phyloP scores from a whole-genome alignment of 208 protist genomes.

The Crithidia acanthocephali region DNA sequence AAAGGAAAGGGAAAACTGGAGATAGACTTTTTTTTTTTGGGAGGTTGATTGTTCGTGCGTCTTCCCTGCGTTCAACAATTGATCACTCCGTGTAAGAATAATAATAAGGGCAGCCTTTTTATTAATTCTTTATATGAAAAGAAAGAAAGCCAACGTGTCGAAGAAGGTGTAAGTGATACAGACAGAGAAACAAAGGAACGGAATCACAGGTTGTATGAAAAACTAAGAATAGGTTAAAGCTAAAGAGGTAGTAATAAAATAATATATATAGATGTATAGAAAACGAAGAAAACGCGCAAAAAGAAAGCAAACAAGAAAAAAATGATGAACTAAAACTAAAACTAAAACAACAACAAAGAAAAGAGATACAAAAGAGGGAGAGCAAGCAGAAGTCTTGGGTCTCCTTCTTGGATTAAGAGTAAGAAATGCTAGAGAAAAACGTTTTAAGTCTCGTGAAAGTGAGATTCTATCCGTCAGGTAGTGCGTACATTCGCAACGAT shows the following conservation, averaged over 20 bases:
- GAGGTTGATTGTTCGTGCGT: background rate
- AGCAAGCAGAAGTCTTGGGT: constrained; percentile 2
- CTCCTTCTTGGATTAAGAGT: background rate
- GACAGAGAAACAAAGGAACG: too few relatives aligned
- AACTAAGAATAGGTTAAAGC: too few relatives aligned
- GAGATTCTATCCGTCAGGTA: background rate
- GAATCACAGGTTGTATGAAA: too few relatives aligned
- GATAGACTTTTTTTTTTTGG: too few relatives aligned
- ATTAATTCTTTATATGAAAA: background rate
- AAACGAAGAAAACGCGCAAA: background rate
- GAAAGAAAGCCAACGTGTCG: background rate
- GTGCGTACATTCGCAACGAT: background rate
- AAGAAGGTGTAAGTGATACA: too few relatives aligned
- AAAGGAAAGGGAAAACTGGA: background rate
- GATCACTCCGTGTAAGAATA: background rate
- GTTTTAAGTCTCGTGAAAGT: background rate
- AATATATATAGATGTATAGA: too few relatives aligned
- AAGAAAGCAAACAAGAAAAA: background rate
- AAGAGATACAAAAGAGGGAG: background rate
- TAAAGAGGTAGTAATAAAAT: too few relatives aligned
- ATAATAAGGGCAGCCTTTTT: background rate
- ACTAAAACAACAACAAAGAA: background rate
- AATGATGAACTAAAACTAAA: background rate
- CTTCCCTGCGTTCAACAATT: background rate
- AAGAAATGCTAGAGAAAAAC: background rate